Evolutionary conservation across 2,329 filamentous ascomycete species (phyloP), one percentile per base, ranked within the genome.

Genomic region (Whalleya microplaca): DNA sequence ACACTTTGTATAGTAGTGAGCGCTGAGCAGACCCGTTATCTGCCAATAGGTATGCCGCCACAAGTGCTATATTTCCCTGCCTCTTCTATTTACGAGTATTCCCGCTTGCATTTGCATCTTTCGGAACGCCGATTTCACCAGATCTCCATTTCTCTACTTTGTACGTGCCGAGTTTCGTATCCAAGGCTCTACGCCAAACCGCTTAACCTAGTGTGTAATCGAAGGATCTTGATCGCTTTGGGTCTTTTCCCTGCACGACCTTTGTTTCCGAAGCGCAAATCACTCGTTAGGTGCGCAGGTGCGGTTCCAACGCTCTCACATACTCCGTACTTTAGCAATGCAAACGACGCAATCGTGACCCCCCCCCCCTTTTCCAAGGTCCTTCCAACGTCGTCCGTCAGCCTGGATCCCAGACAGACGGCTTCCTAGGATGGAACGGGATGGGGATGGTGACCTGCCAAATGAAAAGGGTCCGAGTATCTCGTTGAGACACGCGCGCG

Each of bases 91-190:
- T 27, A 27, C 23, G 23, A 27, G 23, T 27, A 27, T 27, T 27
- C 23, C 23, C 32, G 14, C 32, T 14, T 16, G 14, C 14, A 12
- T 37, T 37, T 37, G 32, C 32, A 37, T 37, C n/a, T 42, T 41
- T 50, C 50, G 45, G 53, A 55, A 62, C 53, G 48, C 21, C 59
- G 45, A 56, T 49, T 59, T 53, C 52, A 55, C 51, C 42, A 43
- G 23, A 52, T 41, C 42, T 47, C 47, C 52, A 32, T 48, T 46
- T 49, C 37, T 51, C 42, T 37, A 51, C 59, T 44, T 53, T 42
- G 47, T 48, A 61, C 60, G 55, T 21, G 60, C 52, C 58, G 54
- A 58, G 60, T 63, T 63, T 63, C 57, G 60, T 63, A 63, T 61
- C 48, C 54, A 57, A 63, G n/a, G n/a, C n/a, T n/a, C 47, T 55